phyloP scores from a whole-genome alignment of 23 red algal genomes.

The Pyropia haitanensis region DNA sequence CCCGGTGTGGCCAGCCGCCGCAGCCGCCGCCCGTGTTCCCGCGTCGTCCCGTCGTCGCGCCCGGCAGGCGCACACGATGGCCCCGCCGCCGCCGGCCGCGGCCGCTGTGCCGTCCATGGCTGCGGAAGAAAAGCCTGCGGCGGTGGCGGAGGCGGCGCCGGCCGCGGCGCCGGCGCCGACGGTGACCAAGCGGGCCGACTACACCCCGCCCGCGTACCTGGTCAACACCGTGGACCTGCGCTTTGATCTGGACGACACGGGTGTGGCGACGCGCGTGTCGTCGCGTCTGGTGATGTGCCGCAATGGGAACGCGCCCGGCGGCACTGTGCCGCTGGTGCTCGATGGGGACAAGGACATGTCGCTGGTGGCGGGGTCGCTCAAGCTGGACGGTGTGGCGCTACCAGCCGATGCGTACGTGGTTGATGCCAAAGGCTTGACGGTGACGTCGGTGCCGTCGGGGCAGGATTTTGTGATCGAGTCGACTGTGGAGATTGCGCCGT shows the following conservation, averaged over 20 bases:
- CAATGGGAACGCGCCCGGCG: constrained; percentile 4
- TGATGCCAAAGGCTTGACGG: constrained; percentile 12
- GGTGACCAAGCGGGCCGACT: constrained; percentile 56
- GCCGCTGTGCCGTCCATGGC: no score
- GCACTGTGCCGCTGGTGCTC: constrained; percentile 21
- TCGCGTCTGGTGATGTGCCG: constrained; percentile 21
- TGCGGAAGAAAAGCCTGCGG: no score
- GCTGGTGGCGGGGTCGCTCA: constrained; percentile 38
- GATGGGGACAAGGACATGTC: constrained; percentile 39
- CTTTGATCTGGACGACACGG: constrained; percentile 68
- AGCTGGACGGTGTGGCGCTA: constrained; percentile 33
- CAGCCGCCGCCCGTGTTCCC: no score
- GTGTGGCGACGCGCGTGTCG: constrained; percentile 39
- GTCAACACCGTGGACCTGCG: constrained; percentile 45
- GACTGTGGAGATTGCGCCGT: constrained; percentile 45
- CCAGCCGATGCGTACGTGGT: constrained; percentile 24
- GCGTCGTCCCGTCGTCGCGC: no score
- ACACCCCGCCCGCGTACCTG: constrained; percentile 63
- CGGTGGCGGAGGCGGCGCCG: not conserved
- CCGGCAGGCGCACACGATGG: no score
- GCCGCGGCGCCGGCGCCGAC: constrained; percentile 13
- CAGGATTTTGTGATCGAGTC: constrained; percentile 43
- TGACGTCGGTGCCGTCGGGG: constrained; percentile 16
- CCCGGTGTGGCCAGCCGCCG: no score
- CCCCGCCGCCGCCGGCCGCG: no score